Conservation (phyloP, 2,329 filamentous ascomycete genomes). For the Coleophoma cylindrospora region DNA sequence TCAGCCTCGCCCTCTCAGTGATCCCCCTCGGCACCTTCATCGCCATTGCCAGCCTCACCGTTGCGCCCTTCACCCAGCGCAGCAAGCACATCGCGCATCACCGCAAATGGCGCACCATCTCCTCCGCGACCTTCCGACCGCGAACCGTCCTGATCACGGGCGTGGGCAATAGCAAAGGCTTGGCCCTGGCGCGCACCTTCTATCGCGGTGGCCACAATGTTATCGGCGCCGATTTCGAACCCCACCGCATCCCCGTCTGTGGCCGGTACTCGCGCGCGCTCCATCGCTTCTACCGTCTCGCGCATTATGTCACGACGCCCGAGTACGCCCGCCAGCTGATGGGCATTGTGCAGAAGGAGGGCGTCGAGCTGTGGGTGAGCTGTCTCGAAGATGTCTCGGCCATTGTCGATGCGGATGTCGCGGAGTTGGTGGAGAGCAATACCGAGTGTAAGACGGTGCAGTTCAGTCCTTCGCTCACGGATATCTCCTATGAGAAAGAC, state of each 20-base stretch:
- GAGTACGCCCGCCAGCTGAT: constrained; percentile 53
- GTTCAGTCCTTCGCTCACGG: constrained; percentile 49
- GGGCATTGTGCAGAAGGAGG: constrained; percentile 50
- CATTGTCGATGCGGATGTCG: constrained; percentile 59
- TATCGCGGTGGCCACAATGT: constrained; percentile 62
- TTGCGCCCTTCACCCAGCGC: constrained; percentile 10
- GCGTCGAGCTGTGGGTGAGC: constrained; percentile 65
- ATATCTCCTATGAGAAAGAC: constrained; percentile 56
- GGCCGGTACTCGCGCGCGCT: constrained; percentile 56
- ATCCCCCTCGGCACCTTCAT: constrained; percentile 9
- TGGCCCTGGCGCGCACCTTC: constrained; percentile 61
- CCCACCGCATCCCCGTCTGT: constrained; percentile 37
- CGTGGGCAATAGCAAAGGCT: constrained; percentile 66
- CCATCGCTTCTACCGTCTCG: constrained; percentile 46
- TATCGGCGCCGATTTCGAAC: constrained; percentile 63
- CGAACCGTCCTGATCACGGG: constrained; percentile 65
- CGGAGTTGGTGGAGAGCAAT: constrained; percentile 49
- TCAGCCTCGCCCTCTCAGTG: constrained; percentile 21
- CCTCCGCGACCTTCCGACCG: constrained; percentile 4
- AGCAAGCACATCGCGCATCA: constrained; percentile 7
- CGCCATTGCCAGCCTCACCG: constrained; percentile 3
- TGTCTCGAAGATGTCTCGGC: constrained; percentile 62
- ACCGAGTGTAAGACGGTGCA: constrained; percentile 57
- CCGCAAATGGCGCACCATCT: constrained; percentile 5
- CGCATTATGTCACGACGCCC: constrained; percentile 29